phyloP scores from a whole-genome alignment of 78 protist species.

The slime mould (Dictyostelium discoideum) region dicty_2.7 NC_007091.3:3302501-3303000 shows the following conservation, averaged over 20 bases:
- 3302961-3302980: constrained; percentile 14
- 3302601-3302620: background rate
- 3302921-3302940: constrained; percentile 68
- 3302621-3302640: background rate
- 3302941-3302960: constrained; percentile 62
- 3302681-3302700: background rate
- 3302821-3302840: background rate
- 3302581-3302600: background rate
- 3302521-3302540: background rate
- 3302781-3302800: constrained; percentile 59
- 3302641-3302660: background rate
- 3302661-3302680: background rate
- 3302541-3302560: background rate
- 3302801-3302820: constrained; percentile 77
- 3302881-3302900: constrained; percentile 50
- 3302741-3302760: constrained; percentile 57
- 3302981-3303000: constrained; percentile 26
- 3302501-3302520: constrained; percentile 25
- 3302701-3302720: constrained; percentile 69
- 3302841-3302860: background rate
- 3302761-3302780: constrained; percentile 54
- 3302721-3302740: constrained; percentile 76
- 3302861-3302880: background rate
- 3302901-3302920: constrained; percentile 77
- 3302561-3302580: background rate